Conservation (phyloP, 306 rosid species). For the barrel medic (Medicago truncatula) region DNA sequence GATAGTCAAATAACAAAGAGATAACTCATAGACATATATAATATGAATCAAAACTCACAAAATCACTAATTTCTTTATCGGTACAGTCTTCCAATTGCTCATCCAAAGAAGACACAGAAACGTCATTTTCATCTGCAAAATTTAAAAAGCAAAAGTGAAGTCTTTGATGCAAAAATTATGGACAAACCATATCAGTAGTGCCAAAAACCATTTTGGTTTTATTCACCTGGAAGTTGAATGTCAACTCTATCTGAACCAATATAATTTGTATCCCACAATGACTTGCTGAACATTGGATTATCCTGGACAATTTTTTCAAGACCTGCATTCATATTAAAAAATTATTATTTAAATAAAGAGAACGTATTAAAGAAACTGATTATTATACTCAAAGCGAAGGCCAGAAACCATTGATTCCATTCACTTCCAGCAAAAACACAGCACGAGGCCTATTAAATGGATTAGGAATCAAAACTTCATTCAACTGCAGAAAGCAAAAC, state of each 20-base stretch:
- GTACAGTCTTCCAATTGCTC: slow-evolving; percentile 59
- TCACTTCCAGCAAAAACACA: slow-evolving; percentile 77
- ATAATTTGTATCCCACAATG: slow-evolving; percentile 48
- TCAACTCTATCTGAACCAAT: slow-evolving; percentile 61
- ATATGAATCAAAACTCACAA: slow-evolving; percentile 64
- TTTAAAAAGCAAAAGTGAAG: slow-evolving; percentile 11
- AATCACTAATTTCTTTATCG: slow-evolving; percentile 64
- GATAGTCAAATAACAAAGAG: slow-evolving; percentile 28
- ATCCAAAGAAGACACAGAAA: slow-evolving; percentile 74
- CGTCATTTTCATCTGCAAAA: slow-evolving; percentile 72
- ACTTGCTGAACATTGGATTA: slow-evolving; percentile 54
- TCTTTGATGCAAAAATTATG: slow-evolving; percentile 1
- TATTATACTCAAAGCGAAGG: slow-evolving; percentile 30
- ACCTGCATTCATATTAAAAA: slow-evolving; percentile 56
- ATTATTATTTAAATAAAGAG: slow-evolving; percentile 16
- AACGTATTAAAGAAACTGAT: slow-evolving; percentile 19
- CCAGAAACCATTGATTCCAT: slow-evolving; percentile 71
- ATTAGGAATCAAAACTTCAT: slow-evolving; percentile 80
- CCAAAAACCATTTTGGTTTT: slow-evolving; percentile 1
- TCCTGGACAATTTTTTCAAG: slow-evolving; percentile 52
- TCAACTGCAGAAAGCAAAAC: slow-evolving; percentile 66
- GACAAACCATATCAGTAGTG: slow-evolving; percentile 5
- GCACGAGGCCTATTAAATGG: slow-evolving; percentile 91
- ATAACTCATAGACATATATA: slow-evolving; percentile 17
- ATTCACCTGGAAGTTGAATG: slow-evolving; percentile 78